Evolutionary conservation across 352 stramenopile species (phyloP), one percentile per base, ranked within the genome.

Genomic region (Pythium guiyangense): DNA sequence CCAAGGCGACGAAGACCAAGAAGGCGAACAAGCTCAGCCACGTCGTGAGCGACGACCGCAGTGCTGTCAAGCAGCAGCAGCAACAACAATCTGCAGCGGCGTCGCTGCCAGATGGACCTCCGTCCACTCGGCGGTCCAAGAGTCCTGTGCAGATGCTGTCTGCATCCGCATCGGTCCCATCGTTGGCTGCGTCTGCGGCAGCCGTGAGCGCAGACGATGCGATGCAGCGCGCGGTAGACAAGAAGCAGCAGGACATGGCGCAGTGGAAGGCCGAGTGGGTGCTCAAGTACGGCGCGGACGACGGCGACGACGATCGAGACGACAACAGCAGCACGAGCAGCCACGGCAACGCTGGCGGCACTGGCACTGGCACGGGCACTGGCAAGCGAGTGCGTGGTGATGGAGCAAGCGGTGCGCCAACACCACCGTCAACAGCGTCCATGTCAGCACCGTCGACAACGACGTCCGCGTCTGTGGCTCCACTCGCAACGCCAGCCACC

Each of bases 1-100:
- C 54, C 8, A 84, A 75, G 56, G 74, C 68, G 49, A 74, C 78
- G 60, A 77, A 73, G 44, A 73, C 77, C 58, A 77, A 73, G n/a
- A n/a, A n/a, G n/a, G n/a, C n/a, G 48, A 73, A 68, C 54, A 77
- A 68, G 48, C 53, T 47, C 29, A 74, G 62, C 35, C 69, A 70
- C 52, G 66, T 70, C 27, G 71, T 60, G 61, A 71, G 70, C 46
- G 65, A 44, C 17, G 62, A 69, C n/a, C 17, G 39, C 39, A 45
- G 39, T 45, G 39, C 15, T 6, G 17, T 20, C 39, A 54, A 26
- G 60, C n/a, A n/a, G 73, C 34, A 25, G 50, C 43, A 51, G 66
- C 43, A 63, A 64, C 60, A 64, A 52, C n/a, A n/a, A n/a, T 43
- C 46, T 57, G n/a, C n/a, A n/a, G n/a, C n/a, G n/a, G n/a, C n/a